A percentile compares a stretch with the other conserved stretches of the same genome.
Evolutionary conservation across 352 stramenopile species (phyloP).

Genomic region (Globisporangium sylvaticum): DNA sequence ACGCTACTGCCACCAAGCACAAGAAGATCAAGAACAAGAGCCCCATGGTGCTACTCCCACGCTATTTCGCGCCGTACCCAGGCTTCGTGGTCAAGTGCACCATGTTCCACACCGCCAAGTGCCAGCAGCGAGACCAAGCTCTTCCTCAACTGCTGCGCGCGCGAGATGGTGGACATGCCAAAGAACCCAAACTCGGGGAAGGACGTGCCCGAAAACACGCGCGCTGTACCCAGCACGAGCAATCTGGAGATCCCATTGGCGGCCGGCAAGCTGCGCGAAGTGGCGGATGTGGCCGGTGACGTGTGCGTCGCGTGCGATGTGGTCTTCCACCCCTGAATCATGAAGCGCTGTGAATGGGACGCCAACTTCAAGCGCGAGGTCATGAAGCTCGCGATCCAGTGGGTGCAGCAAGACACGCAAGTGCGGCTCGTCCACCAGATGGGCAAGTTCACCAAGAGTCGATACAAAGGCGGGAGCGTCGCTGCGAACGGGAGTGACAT

Average conservation of each 20-base stretch:
- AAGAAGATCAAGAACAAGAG: neutral
- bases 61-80: slow-evolving; percentile 60
- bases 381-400: slow-evolving; percentile 74
- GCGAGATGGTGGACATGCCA: slow-evolving; percentile 63
- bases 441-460: slow-evolving; percentile 83
- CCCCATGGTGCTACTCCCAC: slow-evolving; percentile 17
- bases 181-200: slow-evolving; percentile 72
- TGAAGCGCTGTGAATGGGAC: slow-evolving; percentile 70
- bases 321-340: slow-evolving; percentile 77
- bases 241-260: slow-evolving; percentile 76
- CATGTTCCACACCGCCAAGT: slow-evolving; percentile 52
- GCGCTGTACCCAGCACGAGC: slow-evolving; percentile 58
- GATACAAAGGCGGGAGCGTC: slow-evolving; percentile 66
- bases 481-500: slow-evolving; percentile 51
- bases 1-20: neutral
- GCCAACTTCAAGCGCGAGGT: slow-evolving; percentile 77
- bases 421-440: slow-evolving; percentile 31
- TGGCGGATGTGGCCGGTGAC: slow-evolving; percentile 39
- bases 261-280: slow-evolving; percentile 52
- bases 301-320: slow-evolving; percentile 61
- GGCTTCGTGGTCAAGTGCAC: slow-evolving; percentile 79
- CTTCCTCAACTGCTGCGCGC: slow-evolving; percentile 77
- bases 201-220: slow-evolving; percentile 56
- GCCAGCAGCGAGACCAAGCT: slow-evolving; percentile 65
- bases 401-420: slow-evolving; percentile 66